Evolutionary conservation across 768 basidiomycete species (phyloP).

Genomic region (Multifurca ochricompacta): DNA sequence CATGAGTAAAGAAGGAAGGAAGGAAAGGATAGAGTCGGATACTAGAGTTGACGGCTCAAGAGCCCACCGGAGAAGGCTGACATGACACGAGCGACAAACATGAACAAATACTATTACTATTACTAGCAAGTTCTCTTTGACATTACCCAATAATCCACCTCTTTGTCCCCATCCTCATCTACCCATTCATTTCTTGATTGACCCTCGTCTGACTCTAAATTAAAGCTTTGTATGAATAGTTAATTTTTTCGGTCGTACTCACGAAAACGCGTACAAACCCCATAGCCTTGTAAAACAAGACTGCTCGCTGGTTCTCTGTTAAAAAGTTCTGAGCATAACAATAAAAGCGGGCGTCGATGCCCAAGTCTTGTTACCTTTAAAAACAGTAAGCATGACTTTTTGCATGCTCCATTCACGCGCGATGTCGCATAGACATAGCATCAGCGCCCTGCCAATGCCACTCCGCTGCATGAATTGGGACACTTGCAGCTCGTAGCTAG

Average conservation of each 20-base stretch:
- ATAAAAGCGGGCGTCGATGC: background rate
- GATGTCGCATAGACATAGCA: conserved; percentile 42
- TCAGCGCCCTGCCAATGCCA: conserved; percentile 54
- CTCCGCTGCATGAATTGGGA: conserved; percentile 33
- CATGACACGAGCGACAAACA: background rate
- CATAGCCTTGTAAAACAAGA: conserved; percentile 43
- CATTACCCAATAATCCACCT: conserved; percentile 34
- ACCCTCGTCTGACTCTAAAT: conserved; percentile 18
- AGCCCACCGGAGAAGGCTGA: too few relatives aligned
- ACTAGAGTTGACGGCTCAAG: background rate
- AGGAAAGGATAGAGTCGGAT: background rate
- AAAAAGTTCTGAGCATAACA: background rate
- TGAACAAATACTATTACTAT: conserved; percentile 1
- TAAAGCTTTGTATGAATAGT: background rate
- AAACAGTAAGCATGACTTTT: conserved; percentile 67
- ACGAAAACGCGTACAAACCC: conserved; percentile 37
- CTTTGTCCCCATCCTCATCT: conserved; percentile 30
- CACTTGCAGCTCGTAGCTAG: conserved; percentile 76
- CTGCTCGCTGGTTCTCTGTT: conserved; percentile 39
- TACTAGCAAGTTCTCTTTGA: conserved; percentile 26
- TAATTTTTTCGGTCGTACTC: background rate
- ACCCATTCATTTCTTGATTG: too few relatives aligned
- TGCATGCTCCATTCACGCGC: conserved; percentile 49
- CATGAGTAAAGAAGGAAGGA: background rate
- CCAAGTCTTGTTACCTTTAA: conserved; percentile 46